Conservation (phyloP, 2,329 filamentous ascomycete genomes). For the Pestalotiopsis sp. region DNA sequence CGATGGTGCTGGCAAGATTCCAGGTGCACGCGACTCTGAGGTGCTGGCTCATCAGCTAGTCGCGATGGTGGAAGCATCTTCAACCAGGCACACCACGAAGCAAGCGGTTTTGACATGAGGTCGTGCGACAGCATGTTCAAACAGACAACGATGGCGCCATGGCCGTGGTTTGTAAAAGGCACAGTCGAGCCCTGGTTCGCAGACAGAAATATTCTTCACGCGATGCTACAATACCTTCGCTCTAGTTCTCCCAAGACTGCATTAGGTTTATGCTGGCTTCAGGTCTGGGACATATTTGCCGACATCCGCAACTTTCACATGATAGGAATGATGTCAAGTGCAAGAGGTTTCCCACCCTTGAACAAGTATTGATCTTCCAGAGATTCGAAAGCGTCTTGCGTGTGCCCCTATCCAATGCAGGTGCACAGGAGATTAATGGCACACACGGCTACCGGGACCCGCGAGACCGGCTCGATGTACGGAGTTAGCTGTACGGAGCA, state of each 20-base stretch:
- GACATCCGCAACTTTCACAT: constrained; percentile 5
- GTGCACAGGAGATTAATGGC: not conserved
- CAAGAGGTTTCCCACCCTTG: not conserved
- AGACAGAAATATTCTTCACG: not conserved
- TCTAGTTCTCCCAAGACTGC: not conserved
- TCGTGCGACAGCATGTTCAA: not conserved
- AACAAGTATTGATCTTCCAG: not conserved
- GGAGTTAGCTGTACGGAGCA: too few relatives aligned
- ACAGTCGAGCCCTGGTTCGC: not conserved
- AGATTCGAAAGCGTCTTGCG: not conserved
- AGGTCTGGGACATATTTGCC: not conserved
- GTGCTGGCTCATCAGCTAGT: not conserved
- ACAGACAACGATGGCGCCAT: not conserved
- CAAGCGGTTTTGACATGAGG: not conserved
- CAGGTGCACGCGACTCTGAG: not conserved
- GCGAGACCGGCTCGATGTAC: not conserved
- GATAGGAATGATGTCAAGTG: not conserved
- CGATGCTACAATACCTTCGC: not conserved
- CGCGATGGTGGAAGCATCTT: not conserved
- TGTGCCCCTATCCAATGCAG: not conserved
- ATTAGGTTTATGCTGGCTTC: not conserved
- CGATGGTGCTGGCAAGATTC: not conserved
- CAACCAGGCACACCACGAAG: not conserved
- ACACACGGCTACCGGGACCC: not conserved
- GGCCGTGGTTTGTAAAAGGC: not conserved